phyloP scores from a whole-genome alignment of 345 rosid species.

The Boechera divaricarpa region DNA sequence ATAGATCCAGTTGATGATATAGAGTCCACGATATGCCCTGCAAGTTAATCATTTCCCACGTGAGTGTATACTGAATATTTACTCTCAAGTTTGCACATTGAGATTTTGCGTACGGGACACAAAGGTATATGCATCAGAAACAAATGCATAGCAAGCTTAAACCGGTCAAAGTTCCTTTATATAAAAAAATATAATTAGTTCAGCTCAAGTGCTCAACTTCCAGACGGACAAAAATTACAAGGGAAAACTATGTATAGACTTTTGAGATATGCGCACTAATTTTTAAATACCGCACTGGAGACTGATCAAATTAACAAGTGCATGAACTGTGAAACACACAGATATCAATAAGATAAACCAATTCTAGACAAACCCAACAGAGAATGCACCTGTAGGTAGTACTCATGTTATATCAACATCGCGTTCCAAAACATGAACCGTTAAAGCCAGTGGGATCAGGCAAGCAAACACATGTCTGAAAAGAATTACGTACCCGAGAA shows the following conservation, averaged over 20 bases:
- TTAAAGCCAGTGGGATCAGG: slow-evolving; percentile 26
- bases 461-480: not conserved
- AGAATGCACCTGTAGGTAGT: not conserved
- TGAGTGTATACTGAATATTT: not conserved
- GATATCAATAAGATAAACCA: not conserved
- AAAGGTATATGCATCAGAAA: slow-evolving; percentile 6
- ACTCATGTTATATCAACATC: slow-evolving; percentile 12
- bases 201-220: slow-evolving; percentile 6
- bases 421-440: not conserved
- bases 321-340: not conserved
- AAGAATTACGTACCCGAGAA: slow-evolving; percentile 77
- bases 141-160: slow-evolving; percentile 6
- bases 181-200: not conserved
- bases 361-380: slow-evolving; percentile 10
- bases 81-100: not conserved
- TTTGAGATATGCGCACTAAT: not conserved
- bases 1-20: slow-evolving; percentile 89
- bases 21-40: slow-evolving; percentile 89
- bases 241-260: not conserved
- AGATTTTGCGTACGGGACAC: not conserved
- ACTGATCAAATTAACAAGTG: slow-evolving; percentile 18
- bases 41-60: slow-evolving; percentile 26
- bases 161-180: not conserved
- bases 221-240: not conserved
- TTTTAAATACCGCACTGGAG: not conserved